Percentiles rank a stretch among this genome's conserved stretches.
Evolutionary conservation across 192 early-diverging fungal species (phyloP).

Genomic region (Linnemannia exigua): DNA sequence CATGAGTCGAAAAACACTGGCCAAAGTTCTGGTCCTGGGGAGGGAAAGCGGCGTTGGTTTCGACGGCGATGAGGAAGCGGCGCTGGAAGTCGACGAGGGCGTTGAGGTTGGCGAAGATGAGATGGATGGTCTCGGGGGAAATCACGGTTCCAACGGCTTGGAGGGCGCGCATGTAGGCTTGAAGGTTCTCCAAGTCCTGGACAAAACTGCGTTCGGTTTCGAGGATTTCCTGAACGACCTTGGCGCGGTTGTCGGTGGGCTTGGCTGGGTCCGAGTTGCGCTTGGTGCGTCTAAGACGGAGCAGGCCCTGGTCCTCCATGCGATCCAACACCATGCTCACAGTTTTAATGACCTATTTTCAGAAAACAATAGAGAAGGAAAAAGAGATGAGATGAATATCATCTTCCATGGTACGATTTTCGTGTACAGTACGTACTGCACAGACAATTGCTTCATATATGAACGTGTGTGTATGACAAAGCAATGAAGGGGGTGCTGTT

Average conservation of each 20-base stretch:
- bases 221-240: conserved; percentile 89
- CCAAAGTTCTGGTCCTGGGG: conserved; percentile 92
- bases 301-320: conserved; percentile 77
- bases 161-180: conserved; percentile 80
- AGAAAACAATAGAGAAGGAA: conserved; percentile 23
- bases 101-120: conserved; percentile 94
- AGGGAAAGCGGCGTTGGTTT: conserved; percentile 78
- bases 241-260: conserved; percentile 91
- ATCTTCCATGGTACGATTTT: neutral
- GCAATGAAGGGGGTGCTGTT: neutral
- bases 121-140: conserved; percentile 81
- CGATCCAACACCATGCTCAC: conserved; percentile 83
- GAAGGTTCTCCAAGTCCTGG: conserved; percentile 88
- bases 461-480: neutral
- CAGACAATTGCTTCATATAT: neutral
- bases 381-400: conserved; percentile 29
- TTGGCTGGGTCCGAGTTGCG: conserved; percentile 67
- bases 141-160: conserved; percentile 77
- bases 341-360: conserved; percentile 83
- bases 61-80: conserved; percentile 92
- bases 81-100: conserved; percentile 97
- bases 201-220: conserved; percentile 96
- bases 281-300: conserved; percentile 56
- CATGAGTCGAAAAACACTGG: conserved; percentile 80
- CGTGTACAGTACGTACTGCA: neutral